These are phyloP conservation scores for Crithidia bombi DNA, from an alignment of 208 protist genomes.

Conservation along the genomic window DNA sequence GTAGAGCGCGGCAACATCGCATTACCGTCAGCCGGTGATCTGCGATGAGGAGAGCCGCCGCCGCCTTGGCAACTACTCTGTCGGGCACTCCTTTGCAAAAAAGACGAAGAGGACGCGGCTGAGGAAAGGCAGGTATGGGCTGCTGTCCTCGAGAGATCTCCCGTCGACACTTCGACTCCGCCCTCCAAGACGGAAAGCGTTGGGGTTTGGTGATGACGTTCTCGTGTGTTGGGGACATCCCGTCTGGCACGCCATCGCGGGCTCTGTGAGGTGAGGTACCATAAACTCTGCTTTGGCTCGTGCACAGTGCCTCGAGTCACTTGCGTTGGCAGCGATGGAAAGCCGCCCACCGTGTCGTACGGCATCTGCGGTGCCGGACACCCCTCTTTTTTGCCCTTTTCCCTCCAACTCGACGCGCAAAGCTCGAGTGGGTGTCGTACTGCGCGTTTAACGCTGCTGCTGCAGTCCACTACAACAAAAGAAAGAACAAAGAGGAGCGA, in stretches of 20 bases:
- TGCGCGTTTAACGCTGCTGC: too few relatives aligned
- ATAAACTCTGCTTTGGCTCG: conserved; percentile 9
- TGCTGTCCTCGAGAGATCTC: too few relatives aligned
- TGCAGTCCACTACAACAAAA: conserved; percentile 5
- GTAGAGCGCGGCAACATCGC: background rate
- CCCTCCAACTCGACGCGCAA: too few relatives aligned
- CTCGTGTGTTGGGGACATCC: background rate
- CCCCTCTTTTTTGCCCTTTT: too few relatives aligned
- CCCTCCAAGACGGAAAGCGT: too few relatives aligned
- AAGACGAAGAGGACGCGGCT: too few relatives aligned
- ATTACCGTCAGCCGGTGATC: background rate
- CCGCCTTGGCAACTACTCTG: too few relatives aligned
- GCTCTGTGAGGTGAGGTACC: background rate
- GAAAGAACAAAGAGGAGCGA: background rate
- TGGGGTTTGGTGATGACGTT: too few relatives aligned
- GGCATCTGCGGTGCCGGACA: conserved; percentile 26
- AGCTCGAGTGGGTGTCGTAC: background rate
- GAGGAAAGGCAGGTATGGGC: too few relatives aligned
- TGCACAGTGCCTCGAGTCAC: conserved; percentile 17
- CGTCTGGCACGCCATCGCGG: background rate
- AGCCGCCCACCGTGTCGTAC: conserved; percentile 22
- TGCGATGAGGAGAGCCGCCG: background rate
- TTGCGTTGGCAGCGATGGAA: conserved; percentile 30
- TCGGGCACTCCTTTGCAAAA: too few relatives aligned
- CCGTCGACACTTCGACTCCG: too few relatives aligned